phyloP scores from a whole-genome alignment of 352 stramenopile species.

The Elongisporangium prolatum region DNA sequence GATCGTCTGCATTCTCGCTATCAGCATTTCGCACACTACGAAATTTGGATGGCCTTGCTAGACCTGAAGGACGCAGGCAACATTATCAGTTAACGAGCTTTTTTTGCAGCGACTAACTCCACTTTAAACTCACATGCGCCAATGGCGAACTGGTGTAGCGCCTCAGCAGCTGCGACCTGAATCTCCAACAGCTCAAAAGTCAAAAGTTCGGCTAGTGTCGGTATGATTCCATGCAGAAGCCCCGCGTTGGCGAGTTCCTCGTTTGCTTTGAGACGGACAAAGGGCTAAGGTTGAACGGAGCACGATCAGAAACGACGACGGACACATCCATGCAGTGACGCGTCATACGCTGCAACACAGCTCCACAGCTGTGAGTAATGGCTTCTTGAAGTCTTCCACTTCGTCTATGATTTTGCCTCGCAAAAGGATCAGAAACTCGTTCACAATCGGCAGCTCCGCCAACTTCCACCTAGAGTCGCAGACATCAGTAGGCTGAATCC shows the following conservation, averaged over 20 bases:
- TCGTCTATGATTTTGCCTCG: slow-evolving; percentile 52
- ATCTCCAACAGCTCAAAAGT: slow-evolving; percentile 50
- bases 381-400: slow-evolving; percentile 27
- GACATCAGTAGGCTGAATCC: background rate
- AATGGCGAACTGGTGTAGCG: slow-evolving; percentile 51
- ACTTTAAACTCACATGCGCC: slow-evolving; percentile 40
- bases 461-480: slow-evolving; percentile 55
- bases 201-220: slow-evolving; percentile 53
- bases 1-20: slow-evolving; percentile 34
- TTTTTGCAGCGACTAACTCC: background rate
- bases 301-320: too few relatives aligned
- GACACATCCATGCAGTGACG: background rate
- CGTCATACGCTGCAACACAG: slow-evolving; percentile 38
- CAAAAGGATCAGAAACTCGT: slow-evolving; percentile 49
- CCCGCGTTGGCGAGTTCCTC: slow-evolving; percentile 66
- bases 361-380: slow-evolving; percentile 33
- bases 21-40: background rate
- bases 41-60: slow-evolving; percentile 23
- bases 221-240: slow-evolving; percentile 41
- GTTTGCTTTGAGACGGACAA: slow-evolving; percentile 68
- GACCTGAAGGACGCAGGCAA: slow-evolving; percentile 27
- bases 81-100: background rate
- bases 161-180: slow-evolving; percentile 55
- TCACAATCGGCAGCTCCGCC: slow-evolving; percentile 52
- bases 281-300: too few relatives aligned